Evolutionary conservation across 331 rosid genomes (phyloP), one percentile per base, ranked within the genome.

Genomic region (Spiraea crenata): DNA sequence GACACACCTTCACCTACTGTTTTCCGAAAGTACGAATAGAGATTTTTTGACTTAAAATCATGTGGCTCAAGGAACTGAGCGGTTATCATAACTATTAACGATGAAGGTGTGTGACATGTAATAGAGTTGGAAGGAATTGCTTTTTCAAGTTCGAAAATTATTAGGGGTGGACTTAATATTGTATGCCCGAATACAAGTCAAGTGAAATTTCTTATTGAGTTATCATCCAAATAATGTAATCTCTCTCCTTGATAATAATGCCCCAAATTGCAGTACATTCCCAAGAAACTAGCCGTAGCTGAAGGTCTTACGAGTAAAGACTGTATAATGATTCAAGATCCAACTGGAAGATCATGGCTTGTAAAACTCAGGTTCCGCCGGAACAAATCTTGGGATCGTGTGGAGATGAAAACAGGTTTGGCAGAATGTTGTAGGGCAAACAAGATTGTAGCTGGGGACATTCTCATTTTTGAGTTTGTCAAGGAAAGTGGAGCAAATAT

Each of bases 251-350:
- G 35, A 50, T n/a, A 52, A 4, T 17, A 14, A 50, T 67, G 59
- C 50, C 37, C 46, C 46, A 50, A 67, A 3, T 34, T 70, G 76
- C 15, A 49, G 69, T 6, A 4, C 3, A 61, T 72, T 48, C 69
- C 69, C 0, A 61, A n/a, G 35, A 5, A 6, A 37, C 5, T 72
- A 61, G 69, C 4, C 25, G 12, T 10, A 38, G 51, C 37, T 35
- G 51, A 72, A 64, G 62, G 20, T 12, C 61, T 49, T 5, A 3
- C 6, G 20, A 39, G 34, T 9, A 40, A 48, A 52, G 14, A 4
- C 10, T 39, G 16, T 47, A 0, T 48, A 50, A 3, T 17, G 40
- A 58, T 72, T 37, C 17, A 8, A 3, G 76, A 72, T 41, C 39
- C 49, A 59, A 7, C n/a, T 2, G 46, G 56, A 15, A 72, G 34